Evolutionary conservation across 2,329 filamentous ascomycete species (phyloP).

Genomic region (Coniochaeta sp.): DNA sequence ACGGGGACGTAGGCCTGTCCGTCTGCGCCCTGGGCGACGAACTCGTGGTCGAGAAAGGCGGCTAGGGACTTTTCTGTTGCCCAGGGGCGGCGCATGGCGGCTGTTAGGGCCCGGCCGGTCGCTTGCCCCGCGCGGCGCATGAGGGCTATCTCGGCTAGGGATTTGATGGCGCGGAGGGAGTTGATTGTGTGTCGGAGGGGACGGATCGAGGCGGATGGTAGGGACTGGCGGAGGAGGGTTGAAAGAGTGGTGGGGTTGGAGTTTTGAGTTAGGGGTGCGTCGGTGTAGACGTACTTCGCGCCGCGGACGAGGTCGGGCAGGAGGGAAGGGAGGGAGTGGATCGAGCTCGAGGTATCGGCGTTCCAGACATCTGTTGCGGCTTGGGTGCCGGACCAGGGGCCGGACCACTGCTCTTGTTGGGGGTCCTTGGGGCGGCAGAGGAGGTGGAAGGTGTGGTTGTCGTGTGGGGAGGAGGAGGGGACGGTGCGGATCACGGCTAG

Average conservation of each 20-base stretch:
- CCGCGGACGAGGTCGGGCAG: slow-evolving; percentile 61
- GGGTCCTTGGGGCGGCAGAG: slow-evolving; percentile 84
- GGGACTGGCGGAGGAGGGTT: slow-evolving; percentile 18
- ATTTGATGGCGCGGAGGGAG: slow-evolving; percentile 74
- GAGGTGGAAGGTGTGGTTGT: slow-evolving; percentile 76
- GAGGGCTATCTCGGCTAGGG: slow-evolving; percentile 73
- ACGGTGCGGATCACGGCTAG: slow-evolving; percentile 67
- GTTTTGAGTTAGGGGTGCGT: slow-evolving; percentile 46
- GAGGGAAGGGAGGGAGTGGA: slow-evolving; percentile 56
- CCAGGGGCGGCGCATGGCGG: slow-evolving; percentile 76
- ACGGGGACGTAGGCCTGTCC: slow-evolving; percentile 89
- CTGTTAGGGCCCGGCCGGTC: slow-evolving; percentile 79
- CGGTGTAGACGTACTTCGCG: slow-evolving; percentile 68
- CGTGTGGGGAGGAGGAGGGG: slow-evolving; percentile 39
- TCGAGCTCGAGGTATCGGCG: slow-evolving; percentile 74
- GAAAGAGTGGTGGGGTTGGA: slow-evolving; percentile 38
- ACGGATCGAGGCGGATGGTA: slow-evolving; percentile 16
- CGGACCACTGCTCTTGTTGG: slow-evolving; percentile 82
- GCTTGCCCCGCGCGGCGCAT: slow-evolving; percentile 79
- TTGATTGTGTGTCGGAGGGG: slow-evolving; percentile 69
- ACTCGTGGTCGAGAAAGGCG: slow-evolving; percentile 78
- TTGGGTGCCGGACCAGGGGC: slow-evolving; percentile 79
- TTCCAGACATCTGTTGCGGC: slow-evolving; percentile 94
- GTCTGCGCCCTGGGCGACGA: slow-evolving; percentile 72
- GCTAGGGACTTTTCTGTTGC: slow-evolving; percentile 71